Evolutionary conservation across 2,329 filamentous ascomycete species (phyloP).

Genomic region (Hymenoscyphus linearis): DNA sequence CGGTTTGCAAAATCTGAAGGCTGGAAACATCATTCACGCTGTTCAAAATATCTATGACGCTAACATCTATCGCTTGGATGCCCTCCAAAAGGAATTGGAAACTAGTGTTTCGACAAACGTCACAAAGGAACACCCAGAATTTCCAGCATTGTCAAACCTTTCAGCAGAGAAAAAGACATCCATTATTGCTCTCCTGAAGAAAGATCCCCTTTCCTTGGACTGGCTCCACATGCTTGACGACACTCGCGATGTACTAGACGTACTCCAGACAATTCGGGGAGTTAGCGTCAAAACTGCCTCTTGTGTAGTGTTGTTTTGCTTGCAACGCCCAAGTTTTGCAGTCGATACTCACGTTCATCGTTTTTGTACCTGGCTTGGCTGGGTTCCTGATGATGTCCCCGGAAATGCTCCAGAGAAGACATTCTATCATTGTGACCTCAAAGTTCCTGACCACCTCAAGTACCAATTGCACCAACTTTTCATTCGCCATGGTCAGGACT

Average conservation of each 20-base stretch:
- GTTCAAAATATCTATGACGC: conserved; percentile 67
- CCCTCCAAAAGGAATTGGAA: conserved; percentile 40
- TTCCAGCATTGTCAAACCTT: conserved; percentile 39
- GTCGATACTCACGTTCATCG: conserved; percentile 54
- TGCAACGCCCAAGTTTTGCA: conserved; percentile 48
- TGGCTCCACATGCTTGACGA: conserved; percentile 42
- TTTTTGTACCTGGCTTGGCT: conserved; percentile 47
- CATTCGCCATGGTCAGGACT: conserved; percentile 47
- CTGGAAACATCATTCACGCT: conserved; percentile 66
- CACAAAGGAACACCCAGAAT: background rate
- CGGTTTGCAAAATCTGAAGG: conserved; percentile 67
- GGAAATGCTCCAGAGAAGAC: conserved; percentile 40
- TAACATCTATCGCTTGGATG: conserved; percentile 50
- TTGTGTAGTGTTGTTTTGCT: conserved; percentile 52
- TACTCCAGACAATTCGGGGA: conserved; percentile 46
- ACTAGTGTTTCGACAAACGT: conserved; percentile 37
- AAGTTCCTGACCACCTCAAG: conserved; percentile 47
- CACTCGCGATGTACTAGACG: conserved; percentile 42
- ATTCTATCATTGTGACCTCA: conserved; percentile 48
- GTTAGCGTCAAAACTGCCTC: conserved; percentile 54
- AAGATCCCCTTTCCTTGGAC: conserved; percentile 53
- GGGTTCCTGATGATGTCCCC: conserved; percentile 41
- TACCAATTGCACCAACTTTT: conserved; percentile 52
- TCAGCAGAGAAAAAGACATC: conserved; percentile 45
- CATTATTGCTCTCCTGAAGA: conserved; percentile 52